These are phyloP conservation scores for Mycosphaerella arachidis DNA, from an alignment of 2,329 filamentous ascomycete species.

Conservation along the genomic window DNA sequence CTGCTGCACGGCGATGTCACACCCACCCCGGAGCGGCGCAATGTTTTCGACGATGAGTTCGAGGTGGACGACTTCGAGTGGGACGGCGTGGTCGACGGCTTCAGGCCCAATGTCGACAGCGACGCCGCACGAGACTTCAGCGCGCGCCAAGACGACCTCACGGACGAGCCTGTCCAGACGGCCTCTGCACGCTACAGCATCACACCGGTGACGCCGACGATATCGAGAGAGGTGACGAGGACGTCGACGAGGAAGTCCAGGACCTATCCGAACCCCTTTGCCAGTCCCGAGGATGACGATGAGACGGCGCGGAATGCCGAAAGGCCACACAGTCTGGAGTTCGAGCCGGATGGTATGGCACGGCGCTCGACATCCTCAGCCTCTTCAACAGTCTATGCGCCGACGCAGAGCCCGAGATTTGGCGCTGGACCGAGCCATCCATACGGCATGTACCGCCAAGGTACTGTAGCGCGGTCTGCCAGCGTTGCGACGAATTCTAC, in stretches of 20 bases:
- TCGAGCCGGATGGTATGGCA: conserved; percentile 27
- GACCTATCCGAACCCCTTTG: conserved; percentile 31
- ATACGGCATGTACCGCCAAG: conserved; percentile 79
- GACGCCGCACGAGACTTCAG: conserved; percentile 14
- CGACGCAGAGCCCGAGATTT: conserved; percentile 61
- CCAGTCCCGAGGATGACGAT: conserved; percentile 32
- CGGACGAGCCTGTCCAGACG: conserved; percentile 29
- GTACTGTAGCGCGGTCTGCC: conserved; percentile 53
- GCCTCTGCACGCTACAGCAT: conserved; percentile 30
- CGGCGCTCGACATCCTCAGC: conserved; percentile 33
- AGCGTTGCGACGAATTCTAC: conserved; percentile 72
- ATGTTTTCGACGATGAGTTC: conserved; percentile 49
- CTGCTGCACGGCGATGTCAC: conserved; percentile 28
- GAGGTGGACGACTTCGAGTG: conserved; percentile 41
- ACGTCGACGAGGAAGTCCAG: conserved; percentile 33
- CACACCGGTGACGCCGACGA: conserved; percentile 14
- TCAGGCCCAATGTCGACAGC: conserved; percentile 37
- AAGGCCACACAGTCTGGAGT: conserved; percentile 22
- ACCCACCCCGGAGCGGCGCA: conserved; percentile 32
- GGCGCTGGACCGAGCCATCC: conserved; percentile 74
- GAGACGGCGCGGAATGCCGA: conserved; percentile 7
- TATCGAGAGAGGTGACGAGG: conserved; percentile 15
- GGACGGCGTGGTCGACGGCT: conserved; percentile 44
- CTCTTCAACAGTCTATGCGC: conserved; percentile 36
- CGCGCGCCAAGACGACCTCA: conserved; percentile 21